These are phyloP conservation scores for Tricholoma sp. DNA, from an alignment of 768 basidiomycete species.

Conservation along the genomic window DNA sequence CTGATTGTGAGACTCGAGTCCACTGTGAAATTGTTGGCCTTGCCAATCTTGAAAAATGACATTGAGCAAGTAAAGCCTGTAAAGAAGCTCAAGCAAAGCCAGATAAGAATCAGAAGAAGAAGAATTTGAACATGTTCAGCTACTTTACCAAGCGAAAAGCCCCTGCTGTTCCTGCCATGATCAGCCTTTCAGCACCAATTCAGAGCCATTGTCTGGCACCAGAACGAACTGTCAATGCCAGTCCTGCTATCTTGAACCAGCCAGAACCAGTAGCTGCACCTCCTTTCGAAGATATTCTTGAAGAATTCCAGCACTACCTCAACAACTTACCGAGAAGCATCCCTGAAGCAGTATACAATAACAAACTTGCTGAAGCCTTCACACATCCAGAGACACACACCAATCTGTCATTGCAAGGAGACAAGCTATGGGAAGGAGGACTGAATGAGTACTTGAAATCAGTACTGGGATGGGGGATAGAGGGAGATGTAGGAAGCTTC, in stretches of 20 bases:
- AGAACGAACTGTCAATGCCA: not conserved
- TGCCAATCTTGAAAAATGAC: constrained; percentile 14
- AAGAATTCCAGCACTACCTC: not conserved
- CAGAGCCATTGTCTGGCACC: not conserved
- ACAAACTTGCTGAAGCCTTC: not conserved
- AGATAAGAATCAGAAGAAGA: constrained; percentile 8
- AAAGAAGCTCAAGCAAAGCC: constrained; percentile 10
- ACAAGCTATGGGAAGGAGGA: not conserved
- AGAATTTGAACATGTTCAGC: constrained; percentile 8
- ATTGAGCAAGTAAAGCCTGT: constrained; percentile 10
- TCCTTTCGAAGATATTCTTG: not conserved
- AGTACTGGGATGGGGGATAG: constrained; percentile 17
- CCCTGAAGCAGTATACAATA: not conserved
- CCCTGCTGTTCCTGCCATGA: not conserved
- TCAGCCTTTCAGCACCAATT: not conserved
- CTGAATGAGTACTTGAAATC: not conserved
- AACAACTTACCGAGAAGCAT: not conserved
- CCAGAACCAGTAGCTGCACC: not conserved
- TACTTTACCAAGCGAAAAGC: constrained; percentile 3
- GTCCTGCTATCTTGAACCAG: not conserved
- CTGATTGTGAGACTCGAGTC: constrained; percentile 9
- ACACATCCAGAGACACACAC: not conserved
- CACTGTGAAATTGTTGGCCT: constrained; percentile 14
- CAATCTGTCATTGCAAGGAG: not conserved
- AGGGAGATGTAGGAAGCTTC: constrained; percentile 9